phyloP scores from a whole-genome alignment of 2,329 filamentous ascomycete species.

The Fonsecaea pedrosoi region DNA sequence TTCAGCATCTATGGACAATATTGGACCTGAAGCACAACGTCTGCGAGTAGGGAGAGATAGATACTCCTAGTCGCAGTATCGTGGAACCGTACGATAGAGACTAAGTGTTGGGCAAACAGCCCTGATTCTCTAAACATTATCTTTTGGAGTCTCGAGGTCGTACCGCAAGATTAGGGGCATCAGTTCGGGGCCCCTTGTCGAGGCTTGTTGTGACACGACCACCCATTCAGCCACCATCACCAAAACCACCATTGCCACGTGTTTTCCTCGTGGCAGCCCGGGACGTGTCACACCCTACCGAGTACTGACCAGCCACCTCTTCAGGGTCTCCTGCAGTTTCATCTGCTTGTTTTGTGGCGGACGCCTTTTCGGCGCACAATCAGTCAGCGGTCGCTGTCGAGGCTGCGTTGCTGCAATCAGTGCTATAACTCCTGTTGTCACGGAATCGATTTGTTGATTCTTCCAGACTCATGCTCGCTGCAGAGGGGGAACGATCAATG shows the following conservation, averaged over 20 bases:
- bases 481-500: slow-evolving; percentile 31
- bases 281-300: not conserved
- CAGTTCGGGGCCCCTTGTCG: not conserved
- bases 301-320: not conserved
- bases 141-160: not conserved
- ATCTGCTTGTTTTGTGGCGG: not conserved
- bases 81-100: not conserved
- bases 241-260: slow-evolving; percentile 11
- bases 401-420: slow-evolving; percentile 18
- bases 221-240: not conserved
- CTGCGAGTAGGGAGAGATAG: not conserved
- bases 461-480: slow-evolving; percentile 18
- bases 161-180: not conserved
- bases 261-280: slow-evolving; percentile 19
- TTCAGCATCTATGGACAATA: not conserved
- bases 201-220: not conserved
- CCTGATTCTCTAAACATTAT: not conserved
- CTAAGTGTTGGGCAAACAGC: not conserved
- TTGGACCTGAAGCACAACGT: not conserved
- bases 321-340: not conserved
- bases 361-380: slow-evolving; percentile 4
- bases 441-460: slow-evolving; percentile 9
- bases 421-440: slow-evolving; percentile 15
- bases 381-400: slow-evolving; percentile 22
- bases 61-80: not conserved